These are phyloP conservation scores for Vachellia pachyceras DNA, from an alignment of 306 rosid species.

Conservation along the genomic window DNA sequence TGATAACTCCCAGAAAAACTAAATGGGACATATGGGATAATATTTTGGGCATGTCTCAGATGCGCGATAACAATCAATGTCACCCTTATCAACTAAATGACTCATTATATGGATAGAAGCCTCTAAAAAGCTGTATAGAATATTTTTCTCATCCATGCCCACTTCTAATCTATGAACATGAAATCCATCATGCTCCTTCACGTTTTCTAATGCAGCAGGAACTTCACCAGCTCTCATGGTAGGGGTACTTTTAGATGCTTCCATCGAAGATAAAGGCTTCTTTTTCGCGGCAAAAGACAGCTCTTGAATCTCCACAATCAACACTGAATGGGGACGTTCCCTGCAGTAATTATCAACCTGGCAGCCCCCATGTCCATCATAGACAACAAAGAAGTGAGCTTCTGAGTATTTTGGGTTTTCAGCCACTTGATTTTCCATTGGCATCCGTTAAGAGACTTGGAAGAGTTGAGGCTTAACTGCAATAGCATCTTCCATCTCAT, in stretches of 20 bases:
- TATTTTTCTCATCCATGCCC: slow-evolving; percentile 55
- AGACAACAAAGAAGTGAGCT: slow-evolving; percentile 78
- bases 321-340: slow-evolving; percentile 62
- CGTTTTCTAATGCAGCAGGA: slow-evolving; percentile 48
- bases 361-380: slow-evolving; percentile 87
- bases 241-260: slow-evolving; percentile 61
- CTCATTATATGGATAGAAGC: no score
- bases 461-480: slow-evolving; percentile 58
- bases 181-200: slow-evolving; percentile 57
- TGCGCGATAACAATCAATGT: no score
- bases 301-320: slow-evolving; percentile 88
- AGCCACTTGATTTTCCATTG: slow-evolving; percentile 45
- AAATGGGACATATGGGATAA: no score
- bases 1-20: no score
- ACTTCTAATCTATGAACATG: slow-evolving; percentile 63
- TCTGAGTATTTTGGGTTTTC: slow-evolving; percentile 31
- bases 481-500: slow-evolving; percentile 85
- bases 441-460: slow-evolving; percentile 58
- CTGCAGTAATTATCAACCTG: slow-evolving; percentile 89
- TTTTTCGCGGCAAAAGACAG: slow-evolving; percentile 80
- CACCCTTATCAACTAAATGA: no score
- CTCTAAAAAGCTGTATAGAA: no score
- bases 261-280: slow-evolving; percentile 58
- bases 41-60: no score
- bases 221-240: slow-evolving; percentile 55